Conservation (phyloP, 768 basidiomycete species). For the Chalciporus pseudorubinellus region DNA sequence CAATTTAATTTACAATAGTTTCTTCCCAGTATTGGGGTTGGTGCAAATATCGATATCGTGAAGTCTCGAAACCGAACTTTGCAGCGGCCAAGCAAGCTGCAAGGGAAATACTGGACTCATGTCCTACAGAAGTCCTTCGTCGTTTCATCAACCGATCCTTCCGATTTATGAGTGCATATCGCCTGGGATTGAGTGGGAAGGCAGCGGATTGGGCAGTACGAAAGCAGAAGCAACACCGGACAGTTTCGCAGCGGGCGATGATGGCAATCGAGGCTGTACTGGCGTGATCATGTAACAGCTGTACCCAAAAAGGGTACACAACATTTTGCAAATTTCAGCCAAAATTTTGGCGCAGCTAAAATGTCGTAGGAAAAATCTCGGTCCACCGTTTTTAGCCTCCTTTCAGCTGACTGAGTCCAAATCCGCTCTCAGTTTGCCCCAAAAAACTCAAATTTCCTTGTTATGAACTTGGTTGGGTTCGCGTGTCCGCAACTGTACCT, state of each 20-base stretch:
- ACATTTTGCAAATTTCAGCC: background rate
- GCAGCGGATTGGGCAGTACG: slow-evolving; percentile 40
- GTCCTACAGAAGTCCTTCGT: slow-evolving; percentile 35
- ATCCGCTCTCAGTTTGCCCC: background rate
- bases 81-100: slow-evolving; percentile 29
- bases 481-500: background rate
- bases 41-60: slow-evolving; percentile 35
- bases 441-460: background rate
- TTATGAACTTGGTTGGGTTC: background rate
- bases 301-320: background rate
- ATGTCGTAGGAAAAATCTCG: slow-evolving; percentile 3
- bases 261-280: slow-evolving; percentile 1
- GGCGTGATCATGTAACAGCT: no score
- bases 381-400: background rate
- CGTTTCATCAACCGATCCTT: slow-evolving; percentile 38
- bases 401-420: background rate
- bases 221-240: slow-evolving; percentile 35
- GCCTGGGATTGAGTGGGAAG: slow-evolving; percentile 33
- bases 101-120: slow-evolving; percentile 30
- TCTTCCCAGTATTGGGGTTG: slow-evolving; percentile 2
- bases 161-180: slow-evolving; percentile 38
- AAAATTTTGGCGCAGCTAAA: slow-evolving; percentile 3
- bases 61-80: slow-evolving; percentile 31
- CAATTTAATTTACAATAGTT: background rate
- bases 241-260: slow-evolving; percentile 18